Evolutionary conservation across 1,284 basidiomycete species (phyloP).

Genomic region (Austroboletus niveus): DNA sequence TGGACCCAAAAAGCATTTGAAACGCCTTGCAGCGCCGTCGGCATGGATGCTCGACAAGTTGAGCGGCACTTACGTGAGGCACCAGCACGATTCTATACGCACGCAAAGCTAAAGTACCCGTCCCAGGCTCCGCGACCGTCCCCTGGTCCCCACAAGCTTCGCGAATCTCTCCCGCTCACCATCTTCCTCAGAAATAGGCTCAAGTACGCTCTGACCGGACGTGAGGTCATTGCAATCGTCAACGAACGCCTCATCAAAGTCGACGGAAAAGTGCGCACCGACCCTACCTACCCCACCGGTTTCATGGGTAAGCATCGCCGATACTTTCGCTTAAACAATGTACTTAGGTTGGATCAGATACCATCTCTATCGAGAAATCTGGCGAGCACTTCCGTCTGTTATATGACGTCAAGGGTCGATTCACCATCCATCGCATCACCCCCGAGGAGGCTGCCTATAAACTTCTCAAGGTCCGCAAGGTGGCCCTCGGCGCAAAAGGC

Average conservation of each 20-base stretch:
- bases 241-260: conserved; percentile 98
- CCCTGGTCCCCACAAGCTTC: conserved; percentile 98
- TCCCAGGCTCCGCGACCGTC: conserved; percentile 90
- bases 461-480: conserved; percentile 94
- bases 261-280: conserved; percentile 98
- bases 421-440: conserved; percentile 99
- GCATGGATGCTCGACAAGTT: conserved; percentile 99
- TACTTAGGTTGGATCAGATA: conserved; percentile 55
- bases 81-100: neutral
- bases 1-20: conserved; percentile 99
- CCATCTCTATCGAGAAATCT: conserved; percentile 96
- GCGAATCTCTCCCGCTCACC: conserved; percentile 92
- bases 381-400: conserved; percentile 99
- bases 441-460: conserved; percentile 98
- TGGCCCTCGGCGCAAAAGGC: conserved; percentile 90
- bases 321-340: neutral
- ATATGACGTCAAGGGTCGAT: conserved; percentile 99
- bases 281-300: conserved; percentile 94
- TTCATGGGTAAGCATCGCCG: conserved; percentile 81
- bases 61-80: conserved; percentile 92
- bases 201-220: conserved; percentile 97
- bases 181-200: conserved; percentile 99
- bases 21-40: conserved; percentile 95
- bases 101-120: conserved; percentile 8
- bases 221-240: conserved; percentile 94